These are phyloP conservation scores for Vitis rotundifolia DNA, from an alignment of 164 flowering plant species.

Conservation along the genomic window DNA sequence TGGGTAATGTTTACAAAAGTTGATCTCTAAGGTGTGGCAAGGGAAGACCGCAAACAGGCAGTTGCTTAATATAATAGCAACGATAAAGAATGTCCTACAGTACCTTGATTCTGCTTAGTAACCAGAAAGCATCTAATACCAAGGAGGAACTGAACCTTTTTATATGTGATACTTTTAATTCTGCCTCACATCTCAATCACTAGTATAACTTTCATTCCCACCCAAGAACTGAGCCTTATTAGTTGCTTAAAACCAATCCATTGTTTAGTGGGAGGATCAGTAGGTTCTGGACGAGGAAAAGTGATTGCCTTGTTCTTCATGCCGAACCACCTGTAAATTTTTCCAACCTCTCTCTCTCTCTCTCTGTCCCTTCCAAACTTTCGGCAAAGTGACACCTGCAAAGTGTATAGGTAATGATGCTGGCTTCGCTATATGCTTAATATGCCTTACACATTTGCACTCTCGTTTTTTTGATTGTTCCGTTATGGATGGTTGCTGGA, in stretches of 20 bases:
- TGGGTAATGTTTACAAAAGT: too few species aligned
- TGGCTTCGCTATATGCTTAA: background rate
- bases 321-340: conserved; percentile 5
- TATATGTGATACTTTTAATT: too few species aligned
- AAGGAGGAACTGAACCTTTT: too few species aligned
- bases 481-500: conserved; percentile 1
- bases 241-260: conserved; percentile 3
- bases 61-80: too few species aligned
- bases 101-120: too few species aligned
- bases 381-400: conserved; percentile 24
- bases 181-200: background rate
- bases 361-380: background rate
- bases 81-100: too few species aligned
- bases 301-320: conserved; percentile 22
- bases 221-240: background rate
- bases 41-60: too few species aligned
- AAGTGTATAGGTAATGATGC: background rate
- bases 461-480: background rate
- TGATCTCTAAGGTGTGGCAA: too few species aligned
- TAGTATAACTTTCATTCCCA: background rate
- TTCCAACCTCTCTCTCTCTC: conserved; percentile 16
- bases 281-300: conserved; percentile 8
- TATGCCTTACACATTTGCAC: conserved; percentile 11
- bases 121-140: too few species aligned
- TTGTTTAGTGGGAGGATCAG: background rate